These are phyloP conservation scores for Phaeosphaeriaceae sp. DNA, from an alignment of 2,329 filamentous ascomycete species.

Conservation along the genomic window DNA sequence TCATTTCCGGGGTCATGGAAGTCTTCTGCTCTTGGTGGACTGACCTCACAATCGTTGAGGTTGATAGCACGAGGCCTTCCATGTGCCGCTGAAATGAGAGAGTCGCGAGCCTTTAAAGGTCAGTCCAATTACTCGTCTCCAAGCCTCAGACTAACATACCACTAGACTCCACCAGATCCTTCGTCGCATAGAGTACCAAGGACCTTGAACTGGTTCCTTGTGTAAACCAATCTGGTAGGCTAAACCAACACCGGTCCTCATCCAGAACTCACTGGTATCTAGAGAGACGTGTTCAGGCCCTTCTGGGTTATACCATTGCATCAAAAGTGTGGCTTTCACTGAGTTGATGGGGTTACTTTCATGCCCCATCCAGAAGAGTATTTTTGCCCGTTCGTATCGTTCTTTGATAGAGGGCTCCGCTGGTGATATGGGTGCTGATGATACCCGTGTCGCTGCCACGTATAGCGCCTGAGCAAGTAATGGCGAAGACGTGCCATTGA, in stretches of 20 bases:
- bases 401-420: background rate
- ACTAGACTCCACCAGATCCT: background rate
- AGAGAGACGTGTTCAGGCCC: background rate
- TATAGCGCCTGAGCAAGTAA: background rate
- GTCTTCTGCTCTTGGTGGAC: background rate
- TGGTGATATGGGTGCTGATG: background rate
- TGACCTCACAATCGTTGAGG: background rate
- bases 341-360: background rate
- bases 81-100: background rate
- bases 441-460: background rate
- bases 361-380: background rate
- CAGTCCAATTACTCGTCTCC: background rate
- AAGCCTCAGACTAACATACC: background rate
- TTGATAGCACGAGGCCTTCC: background rate
- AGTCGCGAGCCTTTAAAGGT: background rate
- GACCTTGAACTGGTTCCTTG: background rate
- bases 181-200: background rate
- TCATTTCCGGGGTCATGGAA: background rate
- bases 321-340: background rate
- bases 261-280: background rate
- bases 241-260: background rate
- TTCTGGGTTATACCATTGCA: constrained; percentile 1
- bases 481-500: background rate
- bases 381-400: background rate
- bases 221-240: background rate